Base-by-base conservation (phyloP, 148 eudicot species). In the Pharnaceum exiguum region DNA sequence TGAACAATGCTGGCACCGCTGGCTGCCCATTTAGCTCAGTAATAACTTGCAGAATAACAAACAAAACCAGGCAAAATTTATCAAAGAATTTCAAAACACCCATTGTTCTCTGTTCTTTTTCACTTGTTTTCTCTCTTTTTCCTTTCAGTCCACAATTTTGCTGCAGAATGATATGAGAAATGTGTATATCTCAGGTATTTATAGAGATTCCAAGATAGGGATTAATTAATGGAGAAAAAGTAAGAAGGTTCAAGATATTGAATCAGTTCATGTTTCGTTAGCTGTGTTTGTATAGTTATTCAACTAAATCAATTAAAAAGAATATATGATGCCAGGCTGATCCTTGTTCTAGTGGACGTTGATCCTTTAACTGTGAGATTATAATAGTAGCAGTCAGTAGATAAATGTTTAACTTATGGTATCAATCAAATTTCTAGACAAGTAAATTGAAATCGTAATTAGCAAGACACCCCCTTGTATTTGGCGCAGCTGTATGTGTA, bases 1-100 rank as follows among this genome's bases (percentile, higher is more conserved):
- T 57, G 69, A 88, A 75, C 61, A 93, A 44, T 58, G 98, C 98
- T 10, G 96, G 98, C 13, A 85, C 95, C 13, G 85, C 57, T 21
- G 97, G 79, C 51, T 91, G 88, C 39, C 77, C 87, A 60, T 80
- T 75, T 15, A 51, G 72, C 31, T 6, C 57, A 5, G n/a, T 29
- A 5, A 23, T 6, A 7, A 46, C 1, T 26, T 33, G n/a, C 28
- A 65, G n/a, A 21, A 50, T 13, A 0, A 60, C 10, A 35, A 53
- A 2, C 40, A 50, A 19, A 11, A 63, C 4, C 21, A 33, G 16
- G 25, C 35, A 52, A 38, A 11, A 30, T 40, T 27, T 27, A 28
- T 7, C 36, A 2, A 52, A 40, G 31, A 1, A 21, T 2, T 46
- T 48, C 57, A 31, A 46, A 22, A 11, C 24, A 5, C 65, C 45